Conservation (phyloP, 305 asterid species). For the Withania somnifera region DNA sequence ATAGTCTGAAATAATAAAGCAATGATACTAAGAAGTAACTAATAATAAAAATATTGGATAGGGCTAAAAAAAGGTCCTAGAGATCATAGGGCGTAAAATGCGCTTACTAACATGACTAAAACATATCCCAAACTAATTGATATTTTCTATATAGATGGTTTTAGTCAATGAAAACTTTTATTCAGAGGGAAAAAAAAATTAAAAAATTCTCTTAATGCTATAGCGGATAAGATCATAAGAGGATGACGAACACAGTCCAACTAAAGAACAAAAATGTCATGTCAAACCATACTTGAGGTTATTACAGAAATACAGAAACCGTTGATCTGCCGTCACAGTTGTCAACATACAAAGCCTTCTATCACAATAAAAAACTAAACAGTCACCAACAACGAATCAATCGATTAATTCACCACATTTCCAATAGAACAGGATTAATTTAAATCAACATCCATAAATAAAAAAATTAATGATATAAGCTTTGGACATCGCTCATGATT, state of each 20-base stretch:
- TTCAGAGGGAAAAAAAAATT: background rate
- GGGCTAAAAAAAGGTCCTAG: background rate
- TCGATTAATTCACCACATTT: background rate
- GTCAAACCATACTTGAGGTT: background rate
- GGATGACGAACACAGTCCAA: background rate
- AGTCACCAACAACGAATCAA: background rate
- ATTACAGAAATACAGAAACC: background rate
- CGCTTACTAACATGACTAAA: background rate
- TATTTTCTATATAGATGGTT: background rate
- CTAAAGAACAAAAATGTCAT: background rate
- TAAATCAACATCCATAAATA: background rate
- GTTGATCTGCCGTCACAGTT: background rate
- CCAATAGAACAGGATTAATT: background rate
- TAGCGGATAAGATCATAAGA: background rate
- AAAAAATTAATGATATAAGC: background rate
- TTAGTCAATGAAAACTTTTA: background rate
- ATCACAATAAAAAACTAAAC: background rate
- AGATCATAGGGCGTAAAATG: background rate
- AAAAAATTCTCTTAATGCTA: background rate
- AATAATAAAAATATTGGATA: background rate
- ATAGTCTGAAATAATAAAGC: background rate
- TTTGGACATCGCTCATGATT: background rate
- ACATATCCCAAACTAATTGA: background rate
- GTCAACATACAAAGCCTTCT: background rate
- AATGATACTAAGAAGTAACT: background rate